Evolutionary conservation across 805 yeast species (phyloP), one percentile per base, ranked within the genome.

Genomic region (Maudiozyma bulderi): DNA sequence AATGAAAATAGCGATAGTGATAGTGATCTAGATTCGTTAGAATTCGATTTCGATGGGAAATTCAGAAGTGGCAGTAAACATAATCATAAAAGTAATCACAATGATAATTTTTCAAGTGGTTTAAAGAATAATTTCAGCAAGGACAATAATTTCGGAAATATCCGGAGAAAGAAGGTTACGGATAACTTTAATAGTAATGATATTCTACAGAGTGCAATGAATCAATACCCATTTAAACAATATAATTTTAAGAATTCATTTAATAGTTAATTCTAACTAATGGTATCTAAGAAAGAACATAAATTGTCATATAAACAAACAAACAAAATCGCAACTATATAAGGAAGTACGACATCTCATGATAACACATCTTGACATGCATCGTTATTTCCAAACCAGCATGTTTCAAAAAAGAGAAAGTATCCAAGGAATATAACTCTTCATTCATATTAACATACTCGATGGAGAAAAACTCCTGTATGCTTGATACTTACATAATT

Each of bases 141-240:
- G 11, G 31, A 33, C n/a, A 8, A 40, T 33, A 33, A 26, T 30
- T n/a, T 9, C n/a, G n/a, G 5, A n/a, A 44, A 38, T 33, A 8
- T 15, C 13, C 11, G 13, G 15, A 40, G 33, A 20, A 45, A 40
- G 8, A 28, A 14, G 33, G 33, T 14, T 8, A 8, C 30, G 20
- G 31, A 31, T 13, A 41, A 34, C 15, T 46, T 46, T 30, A 33
- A 46, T 29, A 46, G 44, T 41, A 41, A 41, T 34, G 45, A 46
- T 41, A 46, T 46, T 28, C 35, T 46, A 35, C 35, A 40, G n/a
- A 46, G 48, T 35, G 48, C 48, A 15, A 34, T 15, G 34, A 41
- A 46, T 28, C 48, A 46, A 35, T 46, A 46, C 15, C 48, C 48
- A 10, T 46, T 40, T 15, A 33, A 40, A 11, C n/a, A 40, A 11